Evolutionary conservation across 2,329 filamentous ascomycete genomes (phyloP), one percentile per base, ranked within the genome.

Genomic region (Aureobasidium sp.): DNA sequence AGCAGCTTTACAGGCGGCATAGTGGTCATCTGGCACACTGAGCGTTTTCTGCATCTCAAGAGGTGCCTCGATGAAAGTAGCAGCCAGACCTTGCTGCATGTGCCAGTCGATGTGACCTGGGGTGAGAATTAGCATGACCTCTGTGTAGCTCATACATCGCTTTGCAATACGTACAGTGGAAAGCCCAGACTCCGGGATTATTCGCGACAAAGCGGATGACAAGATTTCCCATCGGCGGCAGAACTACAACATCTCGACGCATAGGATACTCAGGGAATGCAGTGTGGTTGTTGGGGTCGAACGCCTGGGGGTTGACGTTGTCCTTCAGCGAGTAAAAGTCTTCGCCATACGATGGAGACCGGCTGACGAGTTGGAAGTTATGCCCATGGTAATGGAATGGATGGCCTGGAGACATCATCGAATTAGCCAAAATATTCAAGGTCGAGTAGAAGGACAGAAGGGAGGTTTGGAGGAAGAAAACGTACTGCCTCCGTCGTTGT

Each of bases 311-410:
- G 32, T 55, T 53, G 6, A 47, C 48, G 39, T 70, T 65, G 32
- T 65, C 53, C 9, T 53, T 32, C n/a, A 57, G 39, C 15, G 52
- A 57, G 61, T 72, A 73, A 68, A 67, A 56, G 10, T 74, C 65
- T 15, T 72, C 72, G 12, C 68, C 72, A 55, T 65, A 73, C 3
- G 61, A 26, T 2, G 61, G 61, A 37, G 13, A 53, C 58, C 72
- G 73, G n/a, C 69, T 64, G 36, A 82, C 68, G 20, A 84, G 76
- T 73, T 90, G 88, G 75, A 91, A 91, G 66, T 83, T 78, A 72
- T 91, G 88, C 0, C 89, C 89, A 75, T 94, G 91, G 1, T 95
- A 74, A 73, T 89, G 86, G 77, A 87, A 87, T 0, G 86, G 90
- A 68, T 91, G 88, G 15, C 26, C 47, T 51, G 26, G 20, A 44